Evolutionary conservation across 106 monocot genomes (phyloP).

Genomic region (Xerophyta viscosa): DNA sequence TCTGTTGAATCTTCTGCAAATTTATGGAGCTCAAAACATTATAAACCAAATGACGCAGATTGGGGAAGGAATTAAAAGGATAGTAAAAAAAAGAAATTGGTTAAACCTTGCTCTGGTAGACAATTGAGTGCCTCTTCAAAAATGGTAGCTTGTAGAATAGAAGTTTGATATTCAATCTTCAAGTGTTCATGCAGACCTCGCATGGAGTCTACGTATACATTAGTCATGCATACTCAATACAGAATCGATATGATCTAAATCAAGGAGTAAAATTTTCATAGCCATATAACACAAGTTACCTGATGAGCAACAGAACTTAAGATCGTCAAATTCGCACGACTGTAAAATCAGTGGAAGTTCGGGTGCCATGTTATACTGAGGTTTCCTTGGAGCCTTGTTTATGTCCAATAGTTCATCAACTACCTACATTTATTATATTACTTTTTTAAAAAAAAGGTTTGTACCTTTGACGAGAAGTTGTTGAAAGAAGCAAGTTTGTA

Average conservation of each 20-base stretch:
- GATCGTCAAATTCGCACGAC: conserved; percentile 66
- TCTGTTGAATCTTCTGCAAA: conserved; percentile 30
- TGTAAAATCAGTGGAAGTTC: conserved; percentile 79
- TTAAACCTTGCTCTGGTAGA: conserved; percentile 23
- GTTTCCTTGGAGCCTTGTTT: conserved; percentile 64
- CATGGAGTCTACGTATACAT: conserved; percentile 31
- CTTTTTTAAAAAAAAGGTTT: too few relatives aligned
- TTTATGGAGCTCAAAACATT: conserved; percentile 5
- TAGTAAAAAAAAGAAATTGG: not conserved
- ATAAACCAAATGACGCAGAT: not conserved
- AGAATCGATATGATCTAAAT: not conserved
- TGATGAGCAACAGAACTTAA: conserved; percentile 73
- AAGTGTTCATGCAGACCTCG: conserved; percentile 52
- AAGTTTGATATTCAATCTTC: conserved; percentile 36
- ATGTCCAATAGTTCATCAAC: conserved; percentile 76
- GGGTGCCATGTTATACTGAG: conserved; percentile 85
- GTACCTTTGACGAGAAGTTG: too few relatives aligned
- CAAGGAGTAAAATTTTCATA: not conserved
- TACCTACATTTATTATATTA: conserved; percentile 29
- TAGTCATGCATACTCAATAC: not conserved
- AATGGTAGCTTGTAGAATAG: conserved; percentile 71
- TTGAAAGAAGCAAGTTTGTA: too few relatives aligned
- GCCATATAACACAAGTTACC: conserved; percentile 25
- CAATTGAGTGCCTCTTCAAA: conserved; percentile 54
- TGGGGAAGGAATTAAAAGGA: not conserved